These are phyloP conservation scores for Cladophialophora psammophila DNA, from an alignment of 2,329 filamentous ascomycete genomes.

Conservation along the genomic window DNA sequence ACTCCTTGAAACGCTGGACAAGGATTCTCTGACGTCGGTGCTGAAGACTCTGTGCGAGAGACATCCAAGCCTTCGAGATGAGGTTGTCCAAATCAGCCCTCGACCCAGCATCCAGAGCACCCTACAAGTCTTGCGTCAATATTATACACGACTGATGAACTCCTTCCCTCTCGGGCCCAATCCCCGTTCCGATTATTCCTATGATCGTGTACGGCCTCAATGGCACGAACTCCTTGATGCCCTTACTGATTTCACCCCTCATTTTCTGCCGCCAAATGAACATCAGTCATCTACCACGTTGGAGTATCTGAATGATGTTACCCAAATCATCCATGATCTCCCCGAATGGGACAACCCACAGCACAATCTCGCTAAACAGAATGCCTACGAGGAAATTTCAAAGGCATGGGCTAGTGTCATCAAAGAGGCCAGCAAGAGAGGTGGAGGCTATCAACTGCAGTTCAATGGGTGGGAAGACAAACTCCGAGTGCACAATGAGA, in stretches of 20 bases:
- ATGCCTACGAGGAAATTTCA: constrained; percentile 94
- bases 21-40: constrained; percentile 80
- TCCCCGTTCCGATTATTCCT: constrained; percentile 87
- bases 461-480: constrained; percentile 92
- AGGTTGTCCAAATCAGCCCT: constrained; percentile 83
- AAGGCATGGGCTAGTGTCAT: constrained; percentile 93
- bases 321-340: constrained; percentile 85
- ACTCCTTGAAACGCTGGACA: constrained; percentile 92
- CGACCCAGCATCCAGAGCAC: constrained; percentile 84
- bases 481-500: constrained; percentile 84
- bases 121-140: constrained; percentile 79
- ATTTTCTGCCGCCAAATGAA: constrained; percentile 93
- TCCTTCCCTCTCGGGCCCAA: constrained; percentile 87
- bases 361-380: constrained; percentile 91
- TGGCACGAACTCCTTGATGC: constrained; percentile 84
- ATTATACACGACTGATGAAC: constrained; percentile 77
- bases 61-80: constrained; percentile 82
- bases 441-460: constrained; percentile 87
- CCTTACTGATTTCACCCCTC: constrained; percentile 90
- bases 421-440: constrained; percentile 86
- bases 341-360: constrained; percentile 90
- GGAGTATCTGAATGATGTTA: constrained; percentile 86
- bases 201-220: constrained; percentile 86
- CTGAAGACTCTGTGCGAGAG: constrained; percentile 91
- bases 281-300: constrained; percentile 82